Conservation (phyloP, 305 asterid species). For the Striga hermonthica region DNA sequence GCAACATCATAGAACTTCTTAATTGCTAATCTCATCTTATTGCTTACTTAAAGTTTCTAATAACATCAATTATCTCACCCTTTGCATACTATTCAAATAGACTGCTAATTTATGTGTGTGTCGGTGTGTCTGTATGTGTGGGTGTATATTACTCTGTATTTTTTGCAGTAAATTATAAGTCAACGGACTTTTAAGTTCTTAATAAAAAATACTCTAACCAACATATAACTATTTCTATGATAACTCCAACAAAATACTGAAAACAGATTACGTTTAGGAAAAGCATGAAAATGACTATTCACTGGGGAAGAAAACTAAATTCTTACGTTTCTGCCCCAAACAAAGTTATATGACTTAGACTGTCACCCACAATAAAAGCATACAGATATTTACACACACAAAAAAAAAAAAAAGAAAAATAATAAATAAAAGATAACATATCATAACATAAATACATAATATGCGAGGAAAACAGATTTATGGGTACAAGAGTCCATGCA, state of each 20-base stretch:
- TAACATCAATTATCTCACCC: background rate
- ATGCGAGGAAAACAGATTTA: background rate
- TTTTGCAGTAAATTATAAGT: no score
- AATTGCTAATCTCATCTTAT: background rate
- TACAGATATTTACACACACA: no score
- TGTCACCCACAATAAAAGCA: background rate
- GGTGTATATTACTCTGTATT: no score
- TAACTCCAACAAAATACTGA: background rate
- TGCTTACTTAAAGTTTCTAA: background rate
- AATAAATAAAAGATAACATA: no score
- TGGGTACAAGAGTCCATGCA: background rate
- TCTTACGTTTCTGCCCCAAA: background rate
- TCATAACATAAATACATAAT: constrained; percentile 3
- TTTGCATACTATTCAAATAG: background rate
- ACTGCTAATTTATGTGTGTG: no score
- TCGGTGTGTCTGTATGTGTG: no score
- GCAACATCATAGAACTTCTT: constrained; percentile 52
- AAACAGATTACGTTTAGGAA: background rate
- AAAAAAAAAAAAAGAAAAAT: no score
- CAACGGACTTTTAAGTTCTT: no score
- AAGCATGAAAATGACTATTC: background rate
- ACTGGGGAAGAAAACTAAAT: background rate
- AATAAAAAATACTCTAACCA: no score
- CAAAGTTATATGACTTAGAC: background rate
- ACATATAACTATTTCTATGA: no score